Evolutionary conservation across 2,329 filamentous ascomycete species (phyloP).

Genomic region (Penicillium freii): DNA sequence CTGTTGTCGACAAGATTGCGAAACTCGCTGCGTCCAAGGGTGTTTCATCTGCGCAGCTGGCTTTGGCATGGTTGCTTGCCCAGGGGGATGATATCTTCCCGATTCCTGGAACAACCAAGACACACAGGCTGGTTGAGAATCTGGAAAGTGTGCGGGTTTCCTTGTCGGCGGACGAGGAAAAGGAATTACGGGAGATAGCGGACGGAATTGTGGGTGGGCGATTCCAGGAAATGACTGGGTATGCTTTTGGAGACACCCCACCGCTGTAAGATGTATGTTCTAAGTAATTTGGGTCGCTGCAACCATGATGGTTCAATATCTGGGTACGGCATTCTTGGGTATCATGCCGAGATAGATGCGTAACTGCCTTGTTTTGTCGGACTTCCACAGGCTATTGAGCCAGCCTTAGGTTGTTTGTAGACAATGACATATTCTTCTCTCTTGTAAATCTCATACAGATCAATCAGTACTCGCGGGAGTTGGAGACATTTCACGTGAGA

Average conservation of each 20-base stretch:
- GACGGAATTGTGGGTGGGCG: not conserved
- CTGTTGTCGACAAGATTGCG: not conserved
- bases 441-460: too few relatives aligned
- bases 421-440: too few relatives aligned
- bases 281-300: not conserved
- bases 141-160: not conserved
- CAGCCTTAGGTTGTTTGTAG: too few relatives aligned
- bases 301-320: not conserved
- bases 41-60: not conserved
- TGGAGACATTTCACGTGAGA: too few relatives aligned
- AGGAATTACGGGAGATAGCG: not conserved
- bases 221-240: not conserved
- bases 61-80: not conserved
- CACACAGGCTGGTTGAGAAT: not conserved
- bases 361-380: too few relatives aligned
- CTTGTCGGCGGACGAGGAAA: not conserved
- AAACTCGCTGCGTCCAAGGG: not conserved
- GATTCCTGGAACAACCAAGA: not conserved
- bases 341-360: not conserved
- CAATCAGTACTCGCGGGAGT: too few relatives aligned
- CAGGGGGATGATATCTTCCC: not conserved
- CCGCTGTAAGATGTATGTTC: not conserved
- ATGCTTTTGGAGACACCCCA: not conserved
- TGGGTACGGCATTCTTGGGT: too few relatives aligned
- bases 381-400: too few relatives aligned